phyloP scores from a whole-genome alignment of 2,329 filamentous ascomycete species.

The Nannizzia gypsea region DNA sequence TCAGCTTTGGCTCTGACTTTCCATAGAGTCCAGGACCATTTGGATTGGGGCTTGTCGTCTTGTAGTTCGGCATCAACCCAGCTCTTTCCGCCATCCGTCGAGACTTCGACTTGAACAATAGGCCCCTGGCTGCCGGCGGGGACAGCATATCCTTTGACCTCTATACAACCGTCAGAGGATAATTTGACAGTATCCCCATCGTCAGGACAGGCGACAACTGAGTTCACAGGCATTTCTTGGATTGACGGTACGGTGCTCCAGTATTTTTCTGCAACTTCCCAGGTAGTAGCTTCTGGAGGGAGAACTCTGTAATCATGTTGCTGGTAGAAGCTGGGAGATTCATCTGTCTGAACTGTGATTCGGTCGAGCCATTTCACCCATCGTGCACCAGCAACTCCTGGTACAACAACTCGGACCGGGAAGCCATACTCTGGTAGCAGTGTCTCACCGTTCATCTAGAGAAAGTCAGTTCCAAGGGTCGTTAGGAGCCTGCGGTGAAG shows the following conservation, averaged over 20 bases:
- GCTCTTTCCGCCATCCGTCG: constrained; percentile 37
- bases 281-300: constrained; percentile 40
- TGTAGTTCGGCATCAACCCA: constrained; percentile 40
- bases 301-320: constrained; percentile 49
- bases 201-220: constrained; percentile 40
- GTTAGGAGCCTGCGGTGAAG: neutral
- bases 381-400: constrained; percentile 43
- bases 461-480: neutral
- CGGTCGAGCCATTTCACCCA: constrained; percentile 47
- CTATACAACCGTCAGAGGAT: constrained; percentile 32
- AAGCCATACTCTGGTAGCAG: constrained; percentile 41
- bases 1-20: constrained; percentile 29
- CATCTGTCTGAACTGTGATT: constrained; percentile 40
- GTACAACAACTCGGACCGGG: constrained; percentile 42
- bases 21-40: constrained; percentile 50
- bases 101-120: constrained; percentile 43
- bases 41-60: constrained; percentile 22
- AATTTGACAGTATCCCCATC: constrained; percentile 33
- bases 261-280: constrained; percentile 40
- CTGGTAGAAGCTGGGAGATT: constrained; percentile 47
- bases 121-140: constrained; percentile 44
- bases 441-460: constrained; percentile 39
- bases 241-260: constrained; percentile 42
- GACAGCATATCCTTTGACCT: constrained; percentile 45
- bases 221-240: constrained; percentile 47